Percentiles rank a stretch among this genome's conserved stretches.
These are phyloP conservation scores for Saccharomycopsis javanensis DNA, from an alignment of 805 yeast species.

Conservation along the genomic window DNA sequence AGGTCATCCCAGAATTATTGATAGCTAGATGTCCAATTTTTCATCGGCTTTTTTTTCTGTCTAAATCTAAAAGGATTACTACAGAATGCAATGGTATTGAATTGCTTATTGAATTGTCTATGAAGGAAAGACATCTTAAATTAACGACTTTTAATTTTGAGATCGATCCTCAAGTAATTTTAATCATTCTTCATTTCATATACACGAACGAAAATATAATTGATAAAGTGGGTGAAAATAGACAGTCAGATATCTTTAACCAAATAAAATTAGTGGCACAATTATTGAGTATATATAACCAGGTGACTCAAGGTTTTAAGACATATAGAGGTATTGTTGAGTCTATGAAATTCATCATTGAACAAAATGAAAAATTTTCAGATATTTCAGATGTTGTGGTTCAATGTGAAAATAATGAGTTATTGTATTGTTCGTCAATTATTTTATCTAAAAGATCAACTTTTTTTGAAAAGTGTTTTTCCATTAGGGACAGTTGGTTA, in stretches of 20 bases:
- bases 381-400: slow-evolving; percentile 35
- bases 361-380: background rate
- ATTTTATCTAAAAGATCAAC: slow-evolving; percentile 44
- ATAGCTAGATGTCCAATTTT: slow-evolving; percentile 27
- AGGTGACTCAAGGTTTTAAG: background rate
- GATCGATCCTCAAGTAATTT: background rate
- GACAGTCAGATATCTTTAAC: slow-evolving; percentile 19
- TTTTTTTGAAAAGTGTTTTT: slow-evolving; percentile 51
- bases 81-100: background rate
- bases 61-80: background rate
- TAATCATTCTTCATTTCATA: slow-evolving; percentile 37
- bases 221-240: slow-evolving; percentile 35
- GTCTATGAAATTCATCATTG: background rate
- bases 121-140: background rate
- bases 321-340: background rate
- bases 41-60: background rate
- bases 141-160: background rate
- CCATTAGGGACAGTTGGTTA: slow-evolving; percentile 34
- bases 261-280: background rate
- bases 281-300: background rate
- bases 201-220: slow-evolving; percentile 37
- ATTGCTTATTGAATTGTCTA: background rate
- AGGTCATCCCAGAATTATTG: slow-evolving; percentile 22
- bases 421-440: slow-evolving; percentile 36
- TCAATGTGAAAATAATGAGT: slow-evolving; percentile 34